phyloP scores from a whole-genome alignment of 2,329 filamentous ascomycete genomes.

The Trichophaea hybrida region DNA sequence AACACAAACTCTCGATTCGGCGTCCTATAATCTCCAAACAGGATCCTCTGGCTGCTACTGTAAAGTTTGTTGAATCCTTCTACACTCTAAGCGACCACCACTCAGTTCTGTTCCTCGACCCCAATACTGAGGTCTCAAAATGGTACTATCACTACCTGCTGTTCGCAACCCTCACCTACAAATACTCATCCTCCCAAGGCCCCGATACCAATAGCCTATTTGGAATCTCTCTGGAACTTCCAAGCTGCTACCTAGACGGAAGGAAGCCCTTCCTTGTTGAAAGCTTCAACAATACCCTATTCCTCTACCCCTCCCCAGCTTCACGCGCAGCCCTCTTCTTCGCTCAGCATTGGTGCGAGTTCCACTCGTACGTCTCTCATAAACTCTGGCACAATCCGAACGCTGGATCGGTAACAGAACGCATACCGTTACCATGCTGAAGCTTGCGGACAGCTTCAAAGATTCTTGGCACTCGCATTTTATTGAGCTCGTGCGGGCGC shows the following conservation, averaged over 20 bases:
- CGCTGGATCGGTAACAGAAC: neutral
- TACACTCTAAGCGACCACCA: constrained; percentile 53
- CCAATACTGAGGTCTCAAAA: constrained; percentile 63
- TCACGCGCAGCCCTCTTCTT: constrained; percentile 71
- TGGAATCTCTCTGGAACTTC: constrained; percentile 67
- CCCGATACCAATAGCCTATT: constrained; percentile 45
- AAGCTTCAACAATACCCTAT: constrained; percentile 37
- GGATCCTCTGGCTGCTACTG: constrained; percentile 55
- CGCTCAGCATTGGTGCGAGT: constrained; percentile 72
- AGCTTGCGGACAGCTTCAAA: constrained; percentile 7
- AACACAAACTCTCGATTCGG: constrained; percentile 50
- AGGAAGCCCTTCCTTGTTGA: constrained; percentile 12
- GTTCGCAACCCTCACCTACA: constrained; percentile 62
- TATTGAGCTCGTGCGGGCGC: constrained; percentile 50
- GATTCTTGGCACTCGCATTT: constrained; percentile 17
- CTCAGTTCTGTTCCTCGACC: constrained; percentile 67
- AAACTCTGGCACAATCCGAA: constrained; percentile 29
- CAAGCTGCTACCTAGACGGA: constrained; percentile 48
- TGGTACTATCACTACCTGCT: constrained; percentile 78
- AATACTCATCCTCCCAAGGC: constrained; percentile 46
- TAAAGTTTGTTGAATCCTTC: constrained; percentile 71
- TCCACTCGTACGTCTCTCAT: constrained; percentile 64
- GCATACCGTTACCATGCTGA: constrained; percentile 8
- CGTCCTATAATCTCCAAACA: constrained; percentile 52
- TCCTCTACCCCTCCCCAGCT: constrained; percentile 74